Base-by-base conservation (phyloP, 2,329 filamentous ascomycete species). In the Ceratocystiopsis minuta region DNA sequence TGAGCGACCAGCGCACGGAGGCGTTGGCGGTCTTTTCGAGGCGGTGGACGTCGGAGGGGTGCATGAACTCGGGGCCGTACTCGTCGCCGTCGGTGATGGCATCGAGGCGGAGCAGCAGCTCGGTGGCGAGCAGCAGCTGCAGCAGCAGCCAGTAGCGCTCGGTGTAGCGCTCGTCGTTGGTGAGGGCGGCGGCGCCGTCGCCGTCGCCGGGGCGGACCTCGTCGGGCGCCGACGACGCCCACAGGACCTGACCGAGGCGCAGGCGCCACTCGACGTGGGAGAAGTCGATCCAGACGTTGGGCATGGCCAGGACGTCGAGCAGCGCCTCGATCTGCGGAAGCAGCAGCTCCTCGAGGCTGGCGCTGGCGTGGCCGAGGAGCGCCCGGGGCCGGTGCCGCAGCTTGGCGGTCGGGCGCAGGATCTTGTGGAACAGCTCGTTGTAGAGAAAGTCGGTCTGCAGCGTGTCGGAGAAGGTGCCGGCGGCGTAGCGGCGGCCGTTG, bases 211-310 rank as follows among this genome's bases (percentile, higher is more conserved):
- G 37, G 17, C 40, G 38, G 5, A 49, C 33, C 7, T 49, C 44
- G 16, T 48, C 49, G 13, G 47, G 42, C 12, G 46, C 41, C 2
- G 46, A 47, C 17, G 48, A 48, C 0, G 50, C 75, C 78, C 79
- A 85, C 2, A 85, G 58, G 36, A 84, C 66, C 56, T 83, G 79
- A 7, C 80, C 80, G 1, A 85, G 62, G 13, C 78, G 67, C 44
- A 85, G 78, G 34, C 80, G 69, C 78, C 78, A 84, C 53, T 84
- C 79, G 7, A 84, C 75, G 31, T 76, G 67, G 16, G 77, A 79
- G 49, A 85, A 80, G 56, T 85, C 78, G 40, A 80, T 68, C 80
- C 80, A 85, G 37, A 81, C 70, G 43, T 78, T 77, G 42, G 75
- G 67, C 9, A 72, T 61, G 0, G 69, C 71, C 37, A 85, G 64